Percentiles rank a stretch among this genome's conserved stretches.
Conservation (phyloP, 2,329 filamentous ascomycete species). For the Cercospora canescens region DNA sequence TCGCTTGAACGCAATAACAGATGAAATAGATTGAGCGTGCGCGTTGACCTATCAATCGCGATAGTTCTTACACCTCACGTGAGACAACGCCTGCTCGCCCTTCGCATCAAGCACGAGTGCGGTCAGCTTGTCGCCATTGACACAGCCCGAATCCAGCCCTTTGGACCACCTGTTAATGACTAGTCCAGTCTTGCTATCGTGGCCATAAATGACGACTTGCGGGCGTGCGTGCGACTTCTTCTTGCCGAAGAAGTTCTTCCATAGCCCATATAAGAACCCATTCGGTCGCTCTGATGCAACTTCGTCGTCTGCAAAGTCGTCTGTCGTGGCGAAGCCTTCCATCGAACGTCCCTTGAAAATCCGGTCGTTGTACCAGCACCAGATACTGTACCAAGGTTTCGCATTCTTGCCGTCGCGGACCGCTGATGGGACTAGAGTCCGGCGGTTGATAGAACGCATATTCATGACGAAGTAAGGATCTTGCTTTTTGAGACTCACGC, state of each 20-base stretch:
- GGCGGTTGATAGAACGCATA: conserved; percentile 76
- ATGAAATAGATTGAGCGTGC: neutral
- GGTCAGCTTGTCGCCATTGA: conserved; percentile 71
- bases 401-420: conserved; percentile 27
- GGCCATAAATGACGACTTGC: conserved; percentile 78
- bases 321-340: conserved; percentile 16
- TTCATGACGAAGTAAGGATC: conserved; percentile 86
- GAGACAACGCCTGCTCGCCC: conserved; percentile 35
- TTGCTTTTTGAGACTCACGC: conserved; percentile 66
- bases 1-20: conserved; percentile 18
- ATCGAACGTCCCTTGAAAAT: conserved; percentile 27
- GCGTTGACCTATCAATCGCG: conserved; percentile 4
- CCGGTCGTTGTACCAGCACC: conserved; percentile 37
- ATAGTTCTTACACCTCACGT: conserved; percentile 45
- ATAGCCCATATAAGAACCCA: conserved; percentile 14
- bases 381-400: conserved; percentile 34
- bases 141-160: conserved; percentile 83
- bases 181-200: conserved; percentile 75
- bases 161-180: conserved; percentile 70
- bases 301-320: conserved; percentile 8
- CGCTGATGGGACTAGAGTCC: conserved; percentile 59
- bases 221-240: conserved; percentile 46
- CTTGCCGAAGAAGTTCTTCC: conserved; percentile 26
- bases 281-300: neutral
- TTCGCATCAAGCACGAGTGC: conserved; percentile 71